These are phyloP conservation scores for Tolypocladium endophyticum DNA, from an alignment of 2,329 filamentous ascomycete genomes.

Conservation along the genomic window DNA sequence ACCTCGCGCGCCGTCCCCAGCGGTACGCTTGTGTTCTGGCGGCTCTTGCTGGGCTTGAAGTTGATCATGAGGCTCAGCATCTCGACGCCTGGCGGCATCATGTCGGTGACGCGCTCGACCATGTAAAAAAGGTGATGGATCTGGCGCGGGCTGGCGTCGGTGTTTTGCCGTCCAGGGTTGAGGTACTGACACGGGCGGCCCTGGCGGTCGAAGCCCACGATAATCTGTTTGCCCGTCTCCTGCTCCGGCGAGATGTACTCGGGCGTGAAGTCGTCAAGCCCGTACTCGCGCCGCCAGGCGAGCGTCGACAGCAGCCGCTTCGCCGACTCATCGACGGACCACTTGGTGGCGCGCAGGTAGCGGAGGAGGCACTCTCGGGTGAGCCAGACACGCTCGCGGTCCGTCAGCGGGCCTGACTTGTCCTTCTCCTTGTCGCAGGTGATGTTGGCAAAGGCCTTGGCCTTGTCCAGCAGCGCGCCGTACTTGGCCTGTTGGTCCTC, in stretches of 20 bases:
- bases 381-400: constrained; percentile 79
- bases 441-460: constrained; percentile 60
- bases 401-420: constrained; percentile 55
- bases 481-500: constrained; percentile 77
- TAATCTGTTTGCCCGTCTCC: constrained; percentile 89
- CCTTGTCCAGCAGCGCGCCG: constrained; percentile 59
- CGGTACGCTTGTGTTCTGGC: constrained; percentile 62
- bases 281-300: constrained; percentile 85
- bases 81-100: constrained; percentile 82
- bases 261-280: constrained; percentile 64
- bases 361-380: constrained; percentile 86
- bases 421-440: constrained; percentile 42
- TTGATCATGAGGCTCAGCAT: constrained; percentile 81
- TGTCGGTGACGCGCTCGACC: constrained; percentile 79
- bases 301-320: constrained; percentile 74
- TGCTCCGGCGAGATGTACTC: constrained; percentile 92
- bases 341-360: constrained; percentile 90
- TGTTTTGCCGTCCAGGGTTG: constrained; percentile 85
- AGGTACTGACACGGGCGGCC: constrained; percentile 86
- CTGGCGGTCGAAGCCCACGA: constrained; percentile 78
- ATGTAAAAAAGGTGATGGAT: constrained; percentile 93
- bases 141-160: constrained; percentile 73
- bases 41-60: constrained; percentile 70
- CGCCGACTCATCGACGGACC: constrained; percentile 64
- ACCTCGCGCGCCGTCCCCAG: constrained; percentile 71